Evolutionary conservation across 768 basidiomycete species (phyloP), one percentile per base, ranked within the genome.

Genomic region (Termitomyces sp.): DNA sequence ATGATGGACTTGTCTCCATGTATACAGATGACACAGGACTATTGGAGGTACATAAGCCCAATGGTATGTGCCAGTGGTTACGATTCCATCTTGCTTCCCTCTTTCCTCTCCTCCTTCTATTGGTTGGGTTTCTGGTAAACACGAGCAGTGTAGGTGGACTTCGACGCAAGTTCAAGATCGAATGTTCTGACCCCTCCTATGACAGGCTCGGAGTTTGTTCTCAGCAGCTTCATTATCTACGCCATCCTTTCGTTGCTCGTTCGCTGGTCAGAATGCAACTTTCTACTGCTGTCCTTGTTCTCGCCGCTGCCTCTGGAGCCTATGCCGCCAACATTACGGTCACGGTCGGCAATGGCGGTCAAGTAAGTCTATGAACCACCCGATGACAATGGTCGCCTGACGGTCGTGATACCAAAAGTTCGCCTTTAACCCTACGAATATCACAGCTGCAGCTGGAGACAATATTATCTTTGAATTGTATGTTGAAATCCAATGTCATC

Each of bases 391-490:
- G 20, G 32, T 39, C 33, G 14, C 43, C 33, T 61, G 16, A 46
- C 10, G 26, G 37, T 24, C 10, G 51, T 13, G 37, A 33, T 16
- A 10, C 9, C 13, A 20, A n/a, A 53, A 77, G 77, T 66, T 80
- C 49, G 59, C 65, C 3, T 82, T 76, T 58, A 67, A 59, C 47
- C 81, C 81, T 1, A 24, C 70, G 10, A 71, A 58, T 54, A 67
- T 82, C 48, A 79, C 72, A 13, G 81, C 77, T 48, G 64, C 60
- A 16, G 56, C 66, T 52, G 81, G 81, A 36, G 85, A 88, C 63
- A 77, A 66, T 16, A 64, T 87, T 61, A 58, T 71, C 49, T 86
- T 86, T 72, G 71, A 78, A 64, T 87, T 85, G 80, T 81, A 62
- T 57, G 78, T 73, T 16, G 5, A 27, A 20, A 24, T 13, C 9